These are phyloP conservation scores for Rhodosporidiobolus sp. DNA, from an alignment of 768 basidiomycete species.

Conservation along the genomic window DNA sequence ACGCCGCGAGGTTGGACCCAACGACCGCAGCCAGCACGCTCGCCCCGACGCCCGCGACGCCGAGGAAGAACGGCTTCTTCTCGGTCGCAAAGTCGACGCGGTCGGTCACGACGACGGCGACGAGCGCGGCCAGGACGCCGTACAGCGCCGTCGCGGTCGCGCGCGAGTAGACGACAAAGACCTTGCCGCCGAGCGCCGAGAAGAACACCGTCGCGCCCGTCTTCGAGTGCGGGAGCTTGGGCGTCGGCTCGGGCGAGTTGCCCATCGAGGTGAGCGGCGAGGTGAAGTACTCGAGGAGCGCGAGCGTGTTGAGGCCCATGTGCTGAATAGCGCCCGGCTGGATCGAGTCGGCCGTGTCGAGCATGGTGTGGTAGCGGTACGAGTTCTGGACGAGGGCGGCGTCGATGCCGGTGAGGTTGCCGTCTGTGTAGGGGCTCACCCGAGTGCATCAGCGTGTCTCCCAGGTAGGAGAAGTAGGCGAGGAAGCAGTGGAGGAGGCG, in stretches of 20 bases:
- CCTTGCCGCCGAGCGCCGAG: constrained; percentile 64
- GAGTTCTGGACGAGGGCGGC: constrained; percentile 89
- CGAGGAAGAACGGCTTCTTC: constrained; percentile 48
- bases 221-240: constrained; percentile 62
- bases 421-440: constrained; percentile 1
- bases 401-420: constrained; percentile 85
- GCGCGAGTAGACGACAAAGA: constrained; percentile 56
- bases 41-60: constrained; percentile 55
- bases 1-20: constrained; percentile 67
- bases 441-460: no score
- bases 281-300: constrained; percentile 70
- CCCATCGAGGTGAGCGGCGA: constrained; percentile 55
- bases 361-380: constrained; percentile 75
- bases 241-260: constrained; percentile 49
- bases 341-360: constrained; percentile 12
- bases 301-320: constrained; percentile 84
- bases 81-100: constrained; percentile 34
- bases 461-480: no score
- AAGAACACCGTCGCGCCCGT: constrained; percentile 62
- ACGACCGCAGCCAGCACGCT: constrained; percentile 61
- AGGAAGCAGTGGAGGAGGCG: no score
- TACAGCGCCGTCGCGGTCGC: constrained; percentile 46
- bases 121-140: constrained; percentile 25
- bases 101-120: constrained; percentile 36
- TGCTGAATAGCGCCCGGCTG: constrained; percentile 71